Evolutionary conservation across 1,284 basidiomycete genomes (phyloP), one percentile per base, ranked within the genome.

Genomic region (Mycena sp.): DNA sequence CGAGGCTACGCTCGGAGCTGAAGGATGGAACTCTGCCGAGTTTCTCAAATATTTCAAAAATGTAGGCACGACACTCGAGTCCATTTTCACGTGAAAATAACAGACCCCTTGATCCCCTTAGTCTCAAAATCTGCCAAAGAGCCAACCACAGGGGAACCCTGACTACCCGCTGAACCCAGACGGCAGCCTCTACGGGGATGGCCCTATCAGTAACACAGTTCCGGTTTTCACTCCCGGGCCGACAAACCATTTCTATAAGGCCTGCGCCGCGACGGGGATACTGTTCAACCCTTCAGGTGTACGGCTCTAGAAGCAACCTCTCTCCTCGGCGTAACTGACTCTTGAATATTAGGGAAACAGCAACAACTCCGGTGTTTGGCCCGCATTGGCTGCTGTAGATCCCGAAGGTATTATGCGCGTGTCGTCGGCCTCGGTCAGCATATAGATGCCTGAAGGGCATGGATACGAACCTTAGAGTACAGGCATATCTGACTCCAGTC

Each of bases 401-500:
- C 49, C 57, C 16, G 3, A 59, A 7, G 50, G 19, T 28, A 21
- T 10, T 12, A 14, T 3, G 2, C 57, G 57, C 1, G 48, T 59
- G 0, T 59, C 57, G 1, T 59, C 57, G 2, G 49, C 57, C n/a
- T 37, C 56, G 35, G 57, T 59, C 29, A 2, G 28, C 14, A 1
- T 28, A n/a, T 19, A 41, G 9, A 26, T 12, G 23, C 23, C 29
- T 29, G 17, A 19, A n/a, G 25, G 6, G 19, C 16, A 12, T 12
- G 29, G 9, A 69, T 64, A 17, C 65, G 66, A 29, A 63, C 62
- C 21, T 70, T 59, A 56, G 46, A 70, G 32, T 45, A 12, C 52
- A 59, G 48, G 72, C 66, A 6, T 74, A 76, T 45, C 72, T 69
- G 28, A 61, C 50, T 19, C 73, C 74, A 4, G 70, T 69, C 49